A percentile compares a stretch with the other conserved stretches of the same genome.
Conservation (phyloP, 1,284 basidiomycete genomes). For the Serendipita sp. region DNA sequence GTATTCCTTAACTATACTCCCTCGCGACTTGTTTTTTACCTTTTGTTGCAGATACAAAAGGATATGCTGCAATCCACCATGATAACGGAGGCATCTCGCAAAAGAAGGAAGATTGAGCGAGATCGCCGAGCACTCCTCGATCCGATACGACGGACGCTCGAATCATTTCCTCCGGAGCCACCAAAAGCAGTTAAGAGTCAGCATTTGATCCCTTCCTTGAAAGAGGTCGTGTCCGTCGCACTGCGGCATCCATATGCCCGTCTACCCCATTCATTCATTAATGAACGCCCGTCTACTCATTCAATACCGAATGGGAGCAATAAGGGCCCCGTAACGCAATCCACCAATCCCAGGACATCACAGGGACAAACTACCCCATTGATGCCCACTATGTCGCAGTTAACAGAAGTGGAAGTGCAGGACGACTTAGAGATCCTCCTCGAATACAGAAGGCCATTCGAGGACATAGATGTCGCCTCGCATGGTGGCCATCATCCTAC, state of each 20-base stretch:
- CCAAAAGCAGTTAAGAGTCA: background rate
- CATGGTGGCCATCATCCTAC: too few species aligned
- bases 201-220: slow-evolving; percentile 2
- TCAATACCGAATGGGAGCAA: too few species aligned
- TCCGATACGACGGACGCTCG: slow-evolving; percentile 46
- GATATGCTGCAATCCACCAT: slow-evolving; percentile 68
- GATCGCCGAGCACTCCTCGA: slow-evolving; percentile 62
- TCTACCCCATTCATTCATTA: background rate
- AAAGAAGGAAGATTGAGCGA: slow-evolving; percentile 64
- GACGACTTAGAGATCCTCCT: background rate
- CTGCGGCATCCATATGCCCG: slow-evolving; percentile 15
- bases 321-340: too few species aligned
- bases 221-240: slow-evolving; percentile 24
- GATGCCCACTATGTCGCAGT: background rate
- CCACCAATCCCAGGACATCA: too few species aligned
- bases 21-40: slow-evolving; percentile 9
- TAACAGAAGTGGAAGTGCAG: background rate
- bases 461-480: too few species aligned
- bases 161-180: background rate
- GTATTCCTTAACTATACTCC: slow-evolving; percentile 6
- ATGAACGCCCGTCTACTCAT: background rate
- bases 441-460: background rate
- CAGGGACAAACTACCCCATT: too few species aligned
- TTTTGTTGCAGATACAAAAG: slow-evolving; percentile 34
- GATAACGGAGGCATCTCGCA: slow-evolving; percentile 71